Evolutionary conservation across 164 flowering plant genomes (phyloP), one percentile per base, ranked within the genome.

Genomic region (Vitis rupestris): DNA sequence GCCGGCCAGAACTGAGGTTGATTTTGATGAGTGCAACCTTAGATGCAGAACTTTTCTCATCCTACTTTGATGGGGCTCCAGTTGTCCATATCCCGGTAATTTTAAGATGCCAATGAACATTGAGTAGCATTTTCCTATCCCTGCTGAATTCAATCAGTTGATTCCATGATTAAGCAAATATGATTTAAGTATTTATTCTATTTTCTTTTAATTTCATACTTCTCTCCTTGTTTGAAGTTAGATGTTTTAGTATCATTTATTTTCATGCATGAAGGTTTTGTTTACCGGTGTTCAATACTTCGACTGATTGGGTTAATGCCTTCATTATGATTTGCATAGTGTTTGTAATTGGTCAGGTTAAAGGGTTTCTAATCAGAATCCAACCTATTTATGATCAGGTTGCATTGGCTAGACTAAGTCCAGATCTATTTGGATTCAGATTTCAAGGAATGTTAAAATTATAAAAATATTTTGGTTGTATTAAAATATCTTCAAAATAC

Each of bases 11-110:
- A 56, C 52, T 93, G 69, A 87, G 80, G 83, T 65, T 93, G 70
- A 84, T 93, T 78, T 72, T 93, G 83, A 93, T 93, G 98, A 93
- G 98, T 85, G 97, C 98, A 64, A 88, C 97, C 37, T 69, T 91
- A 72, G 91, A 93, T 81, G 91, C 94, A 3, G 91, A 86, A 68
- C 94, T 91, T 66, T 93, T 93, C 79, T 88, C 96, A 0, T 85
- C 89, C 31, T 93, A 91, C 78, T 93, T 90, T 84, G 85, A 84
- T 69, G 91, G 90, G 56, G 90, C 93, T 72, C 94, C 92, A 53
- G 50, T 82, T 70, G 73, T 93, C 48, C 86, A 81, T 56, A 88
- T 93, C 61, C 97, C 92, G 31, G 98, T 91, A 80, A 82, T 93
- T 83, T 68, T 62, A 14, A 47, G 66, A 29, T 65, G 47, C 27